Conservation (phyloP, 169 alveolate genomes). For the Cryptosporidium xiaoi region DNA sequence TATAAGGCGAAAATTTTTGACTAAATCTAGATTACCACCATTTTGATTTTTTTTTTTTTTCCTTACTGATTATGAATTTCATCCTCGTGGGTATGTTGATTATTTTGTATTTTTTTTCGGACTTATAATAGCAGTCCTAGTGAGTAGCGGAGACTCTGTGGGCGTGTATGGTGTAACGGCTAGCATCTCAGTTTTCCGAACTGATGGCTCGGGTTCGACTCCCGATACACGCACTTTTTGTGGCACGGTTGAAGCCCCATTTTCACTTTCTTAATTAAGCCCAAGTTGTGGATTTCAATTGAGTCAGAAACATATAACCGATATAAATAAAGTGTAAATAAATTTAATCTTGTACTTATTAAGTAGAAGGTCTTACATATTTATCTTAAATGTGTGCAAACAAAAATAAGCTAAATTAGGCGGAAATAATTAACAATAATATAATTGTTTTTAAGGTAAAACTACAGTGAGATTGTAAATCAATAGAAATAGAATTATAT, state of each 20-base stretch:
- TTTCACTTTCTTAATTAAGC: background rate
- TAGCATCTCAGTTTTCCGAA: slow-evolving; percentile 77
- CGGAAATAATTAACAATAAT: too few species aligned
- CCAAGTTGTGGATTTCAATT: too few species aligned
- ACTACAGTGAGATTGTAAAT: too few species aligned
- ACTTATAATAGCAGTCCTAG: background rate
- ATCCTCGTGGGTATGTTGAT: background rate
- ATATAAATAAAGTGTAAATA: too few species aligned
- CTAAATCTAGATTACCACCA: slow-evolving; percentile 73
- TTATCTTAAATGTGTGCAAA: background rate
- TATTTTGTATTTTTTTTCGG: background rate
- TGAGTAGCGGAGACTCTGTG: background rate
- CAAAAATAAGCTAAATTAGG: too few species aligned
- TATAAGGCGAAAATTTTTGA: slow-evolving; percentile 82
- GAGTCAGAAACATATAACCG: too few species aligned
- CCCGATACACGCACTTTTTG: slow-evolving; percentile 75
- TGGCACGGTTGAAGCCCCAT: background rate
- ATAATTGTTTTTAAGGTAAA: too few species aligned
- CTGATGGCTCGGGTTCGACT: slow-evolving; percentile 78
- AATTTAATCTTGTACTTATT: too few species aligned
- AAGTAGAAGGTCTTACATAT: background rate
- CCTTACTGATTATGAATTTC: background rate
- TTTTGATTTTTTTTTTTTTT: background rate
- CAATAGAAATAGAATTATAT: too few species aligned
- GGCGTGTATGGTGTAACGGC: slow-evolving; percentile 78